phyloP scores from a whole-genome alignment of 1,284 basidiomycete genomes.

The Irpex lacteus region DNA sequence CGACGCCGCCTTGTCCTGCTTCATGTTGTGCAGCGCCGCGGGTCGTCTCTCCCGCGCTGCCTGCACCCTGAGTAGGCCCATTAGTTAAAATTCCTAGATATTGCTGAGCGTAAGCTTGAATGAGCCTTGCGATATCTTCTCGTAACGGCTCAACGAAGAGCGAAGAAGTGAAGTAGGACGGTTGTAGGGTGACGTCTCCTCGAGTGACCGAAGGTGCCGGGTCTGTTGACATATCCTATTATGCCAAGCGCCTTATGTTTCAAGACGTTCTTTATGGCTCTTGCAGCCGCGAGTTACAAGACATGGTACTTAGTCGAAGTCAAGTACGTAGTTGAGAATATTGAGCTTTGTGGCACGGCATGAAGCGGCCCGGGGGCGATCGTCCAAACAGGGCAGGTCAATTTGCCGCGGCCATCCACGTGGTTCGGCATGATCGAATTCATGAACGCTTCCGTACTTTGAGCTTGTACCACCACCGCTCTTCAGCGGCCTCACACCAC shows the following conservation, averaged over 20 bases:
- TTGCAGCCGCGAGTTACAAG: background rate
- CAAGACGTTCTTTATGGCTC: background rate
- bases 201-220: conserved; percentile 42
- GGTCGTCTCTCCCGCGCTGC: background rate
- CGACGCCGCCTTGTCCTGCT: no score
- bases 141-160: conserved; percentile 65
- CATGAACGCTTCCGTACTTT: background rate
- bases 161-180: conserved; percentile 73
- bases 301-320: background rate
- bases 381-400: background rate
- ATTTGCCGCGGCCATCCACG: background rate
- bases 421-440: background rate
- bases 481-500: background rate
- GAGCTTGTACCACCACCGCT: background rate
- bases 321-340: background rate
- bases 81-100: conserved; percentile 31
- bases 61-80: background rate
- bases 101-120: conserved; percentile 43
- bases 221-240: conserved; percentile 35
- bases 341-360: background rate
- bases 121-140: conserved; percentile 55
- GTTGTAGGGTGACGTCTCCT: conserved; percentile 64
- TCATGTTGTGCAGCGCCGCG: background rate
- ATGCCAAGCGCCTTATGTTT: background rate
- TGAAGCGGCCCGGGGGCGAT: background rate